Evolutionary conservation across 768 basidiomycete genomes (phyloP).

Genomic region (Russula foetens): DNA sequence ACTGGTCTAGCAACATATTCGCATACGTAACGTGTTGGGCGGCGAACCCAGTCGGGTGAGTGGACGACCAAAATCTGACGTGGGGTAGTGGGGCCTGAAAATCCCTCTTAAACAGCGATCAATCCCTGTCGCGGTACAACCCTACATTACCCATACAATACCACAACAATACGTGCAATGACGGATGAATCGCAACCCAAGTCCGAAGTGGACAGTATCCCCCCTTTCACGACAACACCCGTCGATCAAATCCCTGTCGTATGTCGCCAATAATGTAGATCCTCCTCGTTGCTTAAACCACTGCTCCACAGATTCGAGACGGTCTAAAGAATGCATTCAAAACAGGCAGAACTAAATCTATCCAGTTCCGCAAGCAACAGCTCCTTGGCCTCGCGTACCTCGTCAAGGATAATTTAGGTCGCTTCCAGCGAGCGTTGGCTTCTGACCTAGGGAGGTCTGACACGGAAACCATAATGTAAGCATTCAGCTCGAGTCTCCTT

Average conservation of each 20-base stretch:
- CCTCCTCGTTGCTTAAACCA: not conserved
- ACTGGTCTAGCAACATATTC: too few relatives aligned
- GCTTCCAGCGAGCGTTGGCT: conserved; percentile 49
- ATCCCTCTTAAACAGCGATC: too few relatives aligned
- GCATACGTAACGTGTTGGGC: too few relatives aligned
- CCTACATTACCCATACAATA: too few relatives aligned
- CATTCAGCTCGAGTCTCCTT: not conserved
- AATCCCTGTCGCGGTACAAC: too few relatives aligned
- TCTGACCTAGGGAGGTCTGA: conserved; percentile 57
- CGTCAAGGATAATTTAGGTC: conserved; percentile 60
- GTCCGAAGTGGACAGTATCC: not conserved
- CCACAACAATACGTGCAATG: too few relatives aligned
- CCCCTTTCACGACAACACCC: conserved; percentile 12
- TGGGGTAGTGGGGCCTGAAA: too few relatives aligned
- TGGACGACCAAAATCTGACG: too few relatives aligned
- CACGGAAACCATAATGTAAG: conserved; percentile 49
- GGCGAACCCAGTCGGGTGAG: too few relatives aligned
- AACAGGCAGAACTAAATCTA: conserved; percentile 55
- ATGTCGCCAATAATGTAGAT: not conserved
- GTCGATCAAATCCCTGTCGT: conserved; percentile 25
- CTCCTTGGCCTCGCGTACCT: conserved; percentile 68
- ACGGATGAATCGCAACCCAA: not conserved
- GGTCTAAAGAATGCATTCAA: conserved; percentile 50
- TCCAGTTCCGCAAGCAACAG: conserved; percentile 67
- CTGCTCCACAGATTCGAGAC: conserved; percentile 41